Evolutionary conservation across 2,329 filamentous ascomycete species (phyloP).

Genomic region (Akanthomyces uredinophilus): DNA sequence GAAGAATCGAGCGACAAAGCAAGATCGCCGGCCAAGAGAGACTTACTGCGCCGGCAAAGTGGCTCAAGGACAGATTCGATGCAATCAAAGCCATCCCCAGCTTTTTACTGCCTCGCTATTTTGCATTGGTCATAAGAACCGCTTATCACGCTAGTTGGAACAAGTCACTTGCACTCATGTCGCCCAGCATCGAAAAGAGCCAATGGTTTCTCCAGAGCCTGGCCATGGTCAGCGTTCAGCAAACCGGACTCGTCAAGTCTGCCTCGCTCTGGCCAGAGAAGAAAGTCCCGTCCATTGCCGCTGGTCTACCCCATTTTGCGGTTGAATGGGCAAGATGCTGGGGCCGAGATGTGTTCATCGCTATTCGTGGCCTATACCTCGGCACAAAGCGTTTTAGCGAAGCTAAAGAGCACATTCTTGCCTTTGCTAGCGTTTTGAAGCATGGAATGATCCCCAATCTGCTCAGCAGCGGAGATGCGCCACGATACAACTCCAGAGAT

Average conservation of each 20-base stretch:
- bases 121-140: constrained; percentile 80
- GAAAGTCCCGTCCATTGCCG: constrained; percentile 79
- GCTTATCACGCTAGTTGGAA: constrained; percentile 82
- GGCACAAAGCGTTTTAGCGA: constrained; percentile 84
- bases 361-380: constrained; percentile 83
- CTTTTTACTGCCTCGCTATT: constrained; percentile 89
- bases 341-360: constrained; percentile 97
- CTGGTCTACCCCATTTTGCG: constrained; percentile 89
- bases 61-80: constrained; percentile 81
- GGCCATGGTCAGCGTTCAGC: constrained; percentile 86
- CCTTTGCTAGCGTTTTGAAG: constrained; percentile 93
- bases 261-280: constrained; percentile 86
- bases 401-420: constrained; percentile 88
- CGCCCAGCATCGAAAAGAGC: constrained; percentile 67
- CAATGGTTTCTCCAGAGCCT: constrained; percentile 87
- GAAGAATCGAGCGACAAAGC: constrained; percentile 68
- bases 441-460: constrained; percentile 98
- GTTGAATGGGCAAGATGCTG: constrained; percentile 94
- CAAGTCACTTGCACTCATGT: constrained; percentile 73
- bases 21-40: constrained; percentile 56
- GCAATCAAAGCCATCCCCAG: constrained; percentile 79
- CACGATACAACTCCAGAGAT: constrained; percentile 92
- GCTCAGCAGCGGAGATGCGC: constrained; percentile 75
- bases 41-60: constrained; percentile 62
- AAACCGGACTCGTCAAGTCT: constrained; percentile 83